phyloP scores from a whole-genome alignment of 805 yeast species.

The Candida sonorensis region DNA sequence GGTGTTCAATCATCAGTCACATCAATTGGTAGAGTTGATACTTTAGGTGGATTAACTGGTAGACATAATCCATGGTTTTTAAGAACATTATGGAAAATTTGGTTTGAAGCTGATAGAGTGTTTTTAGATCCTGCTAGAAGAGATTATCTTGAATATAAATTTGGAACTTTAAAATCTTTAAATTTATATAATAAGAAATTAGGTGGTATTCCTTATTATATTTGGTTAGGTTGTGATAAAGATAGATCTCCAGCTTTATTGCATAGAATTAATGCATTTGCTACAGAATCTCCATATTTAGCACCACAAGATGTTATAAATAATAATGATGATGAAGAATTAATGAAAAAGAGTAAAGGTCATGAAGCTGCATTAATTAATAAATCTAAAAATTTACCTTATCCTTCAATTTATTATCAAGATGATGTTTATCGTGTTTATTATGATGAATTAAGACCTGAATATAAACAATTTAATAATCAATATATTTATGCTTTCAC shows the following conservation, averaged over 20 bases:
- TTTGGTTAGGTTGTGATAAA: slow-evolving; percentile 76
- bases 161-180: slow-evolving; percentile 73
- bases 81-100: slow-evolving; percentile 77
- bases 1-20: slow-evolving; percentile 68
- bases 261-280: slow-evolving; percentile 57
- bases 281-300: slow-evolving; percentile 76
- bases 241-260: slow-evolving; percentile 41
- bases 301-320: slow-evolving; percentile 43
- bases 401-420: slow-evolving; percentile 77
- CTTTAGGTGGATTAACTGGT: slow-evolving; percentile 66
- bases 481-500: slow-evolving; percentile 85
- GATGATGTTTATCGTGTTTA: slow-evolving; percentile 72
- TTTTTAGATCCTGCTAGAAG: slow-evolving; percentile 75
- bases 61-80: slow-evolving; percentile 73
- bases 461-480: slow-evolving; percentile 63
- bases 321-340: slow-evolving; percentile 16
- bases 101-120: slow-evolving; percentile 84
- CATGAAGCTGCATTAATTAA: slow-evolving; percentile 69
- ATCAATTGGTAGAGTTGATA: slow-evolving; percentile 60
- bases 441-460: slow-evolving; percentile 64
- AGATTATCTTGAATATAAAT: slow-evolving; percentile 74
- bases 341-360: slow-evolving; percentile 55
- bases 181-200: slow-evolving; percentile 57
- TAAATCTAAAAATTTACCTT: slow-evolving; percentile 60
- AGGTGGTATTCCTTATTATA: slow-evolving; percentile 75